Percentiles rank a stretch among this genome's conserved stretches.
phyloP scores from a whole-genome alignment of 108 stramenopile genomes.

The Skeletonema costatum region DNA sequence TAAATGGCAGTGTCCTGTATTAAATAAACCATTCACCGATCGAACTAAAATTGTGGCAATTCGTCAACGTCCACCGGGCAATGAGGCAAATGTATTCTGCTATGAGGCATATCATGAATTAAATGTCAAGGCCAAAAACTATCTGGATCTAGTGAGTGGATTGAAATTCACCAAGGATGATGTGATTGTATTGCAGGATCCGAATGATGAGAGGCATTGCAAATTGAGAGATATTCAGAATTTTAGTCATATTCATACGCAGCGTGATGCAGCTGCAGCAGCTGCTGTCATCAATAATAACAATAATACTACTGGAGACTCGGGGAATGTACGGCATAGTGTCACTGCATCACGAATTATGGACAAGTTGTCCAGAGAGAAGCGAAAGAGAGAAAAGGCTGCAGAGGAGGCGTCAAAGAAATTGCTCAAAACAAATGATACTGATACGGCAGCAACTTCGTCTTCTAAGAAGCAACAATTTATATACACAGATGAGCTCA shows the following conservation, averaged over 20 bases:
- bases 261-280: conserved; percentile 32
- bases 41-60: conserved; percentile 93
- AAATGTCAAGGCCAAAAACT: conserved; percentile 81
- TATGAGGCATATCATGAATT: conserved; percentile 87
- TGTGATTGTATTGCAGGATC: conserved; percentile 83
- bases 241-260: conserved; percentile 69
- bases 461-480: conserved; percentile 37
- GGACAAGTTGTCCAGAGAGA: conserved; percentile 73
- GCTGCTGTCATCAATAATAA: not conserved
- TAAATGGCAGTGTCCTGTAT: conserved; percentile 96
- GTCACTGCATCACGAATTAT: conserved; percentile 82
- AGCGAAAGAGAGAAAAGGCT: conserved; percentile 40
- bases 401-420: conserved; percentile 40
- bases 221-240: conserved; percentile 69
- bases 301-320: not conserved
- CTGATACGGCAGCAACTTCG: conserved; percentile 6
- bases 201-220: conserved; percentile 52
- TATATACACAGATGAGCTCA: conserved; percentile 67
- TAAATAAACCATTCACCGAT: conserved; percentile 91
- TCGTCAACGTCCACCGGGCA: conserved; percentile 43
- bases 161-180: conserved; percentile 74
- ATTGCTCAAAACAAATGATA: conserved; percentile 11
- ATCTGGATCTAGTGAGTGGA: conserved; percentile 70
- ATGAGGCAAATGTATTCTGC: conserved; percentile 82
- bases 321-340: conserved; percentile 58